Evolutionary conservation across 1,284 basidiomycete species (phyloP).

Genomic region (Ustilago xerochloae): DNA sequence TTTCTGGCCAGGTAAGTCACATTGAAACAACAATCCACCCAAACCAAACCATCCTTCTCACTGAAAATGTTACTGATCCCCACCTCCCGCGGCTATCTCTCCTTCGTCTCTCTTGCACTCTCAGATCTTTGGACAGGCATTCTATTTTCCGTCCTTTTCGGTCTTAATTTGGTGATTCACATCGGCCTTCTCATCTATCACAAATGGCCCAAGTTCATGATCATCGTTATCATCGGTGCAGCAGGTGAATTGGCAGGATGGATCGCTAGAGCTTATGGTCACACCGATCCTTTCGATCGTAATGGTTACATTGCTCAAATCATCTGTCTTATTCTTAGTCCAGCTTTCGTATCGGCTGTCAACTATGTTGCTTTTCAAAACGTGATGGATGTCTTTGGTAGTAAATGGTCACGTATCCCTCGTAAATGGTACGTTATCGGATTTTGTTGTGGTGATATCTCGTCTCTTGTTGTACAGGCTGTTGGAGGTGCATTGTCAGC

Average conservation of each 20-base stretch:
- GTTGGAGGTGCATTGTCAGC: constrained; percentile 42
- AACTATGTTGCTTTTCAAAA: constrained; percentile 47
- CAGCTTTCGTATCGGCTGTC: constrained; percentile 48
- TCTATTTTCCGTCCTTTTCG: constrained; percentile 36
- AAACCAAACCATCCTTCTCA: background rate
- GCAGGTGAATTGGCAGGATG: constrained; percentile 41
- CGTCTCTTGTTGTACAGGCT: constrained; percentile 44
- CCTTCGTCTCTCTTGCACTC: too few species aligned
- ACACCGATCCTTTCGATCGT: constrained; percentile 33
- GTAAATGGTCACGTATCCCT: constrained; percentile 42
- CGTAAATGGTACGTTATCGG: constrained; percentile 42
- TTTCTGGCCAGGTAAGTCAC: constrained; percentile 27
- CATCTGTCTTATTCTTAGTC: constrained; percentile 50
- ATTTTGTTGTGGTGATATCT: constrained; percentile 41
- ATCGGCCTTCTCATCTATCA: constrained; percentile 25
- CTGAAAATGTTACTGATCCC: too few species aligned
- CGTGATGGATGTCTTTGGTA: constrained; percentile 45
- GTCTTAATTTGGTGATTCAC: constrained; percentile 23
- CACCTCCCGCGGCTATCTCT: too few species aligned
- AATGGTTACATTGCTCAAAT: constrained; percentile 47
- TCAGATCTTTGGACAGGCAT: constrained; percentile 43
- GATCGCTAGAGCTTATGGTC: constrained; percentile 30
- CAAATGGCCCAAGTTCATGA: constrained; percentile 39
- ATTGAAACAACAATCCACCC: too few species aligned
- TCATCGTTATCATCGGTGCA: constrained; percentile 30